These are phyloP conservation scores for Epichloe coenophiala DNA, from an alignment of 2,329 filamentous ascomycete species.

Conservation along the genomic window DNA sequence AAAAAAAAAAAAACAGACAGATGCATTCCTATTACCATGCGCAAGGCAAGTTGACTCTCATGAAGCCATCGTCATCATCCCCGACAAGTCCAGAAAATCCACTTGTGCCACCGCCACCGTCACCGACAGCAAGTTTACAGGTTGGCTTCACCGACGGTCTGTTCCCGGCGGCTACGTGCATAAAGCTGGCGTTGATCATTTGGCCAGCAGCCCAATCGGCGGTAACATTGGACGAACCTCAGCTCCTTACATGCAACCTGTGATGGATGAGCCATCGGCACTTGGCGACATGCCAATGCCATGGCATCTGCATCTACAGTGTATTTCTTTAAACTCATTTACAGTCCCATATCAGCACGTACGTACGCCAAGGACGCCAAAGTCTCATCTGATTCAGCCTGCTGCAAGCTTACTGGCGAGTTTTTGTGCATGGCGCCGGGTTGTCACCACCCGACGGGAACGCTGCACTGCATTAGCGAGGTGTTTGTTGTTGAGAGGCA, in stretches of 20 bases:
- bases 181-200: constrained; percentile 8
- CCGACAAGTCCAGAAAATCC: not conserved
- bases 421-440: not conserved
- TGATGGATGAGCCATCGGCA: constrained; percentile 1
- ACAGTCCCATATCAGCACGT: not conserved
- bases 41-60: not conserved
- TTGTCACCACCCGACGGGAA: constrained; percentile 1
- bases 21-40: not conserved
- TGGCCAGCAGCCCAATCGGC: constrained; percentile 8
- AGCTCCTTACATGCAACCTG: constrained; percentile 1
- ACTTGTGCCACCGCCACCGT: constrained; percentile 6
- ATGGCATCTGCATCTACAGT: not conserved
- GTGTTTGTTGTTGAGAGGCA: not conserved
- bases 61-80: constrained; percentile 5
- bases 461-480: not conserved
- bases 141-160: constrained; percentile 11
- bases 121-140: not conserved
- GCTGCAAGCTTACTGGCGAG: not conserved
- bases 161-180: constrained; percentile 11
- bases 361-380: not conserved
- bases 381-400: not conserved
- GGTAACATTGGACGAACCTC: constrained; percentile 1
- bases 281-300: not conserved
- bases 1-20: not conserved
- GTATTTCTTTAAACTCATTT: not conserved